phyloP scores from a whole-genome alignment of 1,284 basidiomycete genomes.

The Clitocybe nebularis region DNA sequence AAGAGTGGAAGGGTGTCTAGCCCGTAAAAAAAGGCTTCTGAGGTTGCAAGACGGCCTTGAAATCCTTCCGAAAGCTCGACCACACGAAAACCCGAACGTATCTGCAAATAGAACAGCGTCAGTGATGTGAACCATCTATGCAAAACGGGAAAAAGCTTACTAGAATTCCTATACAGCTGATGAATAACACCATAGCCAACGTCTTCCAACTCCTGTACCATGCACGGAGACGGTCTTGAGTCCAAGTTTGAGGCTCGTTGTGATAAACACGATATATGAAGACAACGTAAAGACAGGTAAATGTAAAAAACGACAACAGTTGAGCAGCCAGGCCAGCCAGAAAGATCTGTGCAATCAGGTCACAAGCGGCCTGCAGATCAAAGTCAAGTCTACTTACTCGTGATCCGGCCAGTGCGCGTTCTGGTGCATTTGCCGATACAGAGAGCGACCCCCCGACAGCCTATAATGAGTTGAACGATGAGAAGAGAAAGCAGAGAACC shows the following conservation, averaged over 20 bases:
- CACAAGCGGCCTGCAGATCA: neutral
- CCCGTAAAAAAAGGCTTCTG: conserved; percentile 61
- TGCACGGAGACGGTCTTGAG: conserved; percentile 29
- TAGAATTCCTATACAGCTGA: conserved; percentile 67
- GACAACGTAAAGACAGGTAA: conserved; percentile 51
- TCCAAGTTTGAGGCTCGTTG: conserved; percentile 45
- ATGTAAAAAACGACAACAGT: conserved; percentile 58
- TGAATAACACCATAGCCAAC: conserved; percentile 46
- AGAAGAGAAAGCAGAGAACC: neutral
- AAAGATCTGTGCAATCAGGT: conserved; percentile 42
- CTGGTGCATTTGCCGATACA: conserved; percentile 28
- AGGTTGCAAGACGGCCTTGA: conserved; percentile 54
- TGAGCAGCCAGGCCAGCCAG: conserved; percentile 62
- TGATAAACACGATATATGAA: conserved; percentile 55
- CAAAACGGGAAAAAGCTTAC: conserved; percentile 39
- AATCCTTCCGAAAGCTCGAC: conserved; percentile 67
- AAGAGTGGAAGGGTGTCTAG: conserved; percentile 66
- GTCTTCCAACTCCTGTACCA: conserved; percentile 62
- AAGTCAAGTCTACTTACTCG: conserved; percentile 25
- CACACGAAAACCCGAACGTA: conserved; percentile 67
- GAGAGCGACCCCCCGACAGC: conserved; percentile 40
- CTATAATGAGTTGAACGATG: conserved; percentile 21
- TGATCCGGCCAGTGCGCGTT: conserved; percentile 27
- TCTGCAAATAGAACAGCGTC: conserved; percentile 28
- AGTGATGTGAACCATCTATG: no score